phyloP scores from a whole-genome alignment of 495 filamentous ascomycete genomes.

The Neurospora terricola region DNA sequence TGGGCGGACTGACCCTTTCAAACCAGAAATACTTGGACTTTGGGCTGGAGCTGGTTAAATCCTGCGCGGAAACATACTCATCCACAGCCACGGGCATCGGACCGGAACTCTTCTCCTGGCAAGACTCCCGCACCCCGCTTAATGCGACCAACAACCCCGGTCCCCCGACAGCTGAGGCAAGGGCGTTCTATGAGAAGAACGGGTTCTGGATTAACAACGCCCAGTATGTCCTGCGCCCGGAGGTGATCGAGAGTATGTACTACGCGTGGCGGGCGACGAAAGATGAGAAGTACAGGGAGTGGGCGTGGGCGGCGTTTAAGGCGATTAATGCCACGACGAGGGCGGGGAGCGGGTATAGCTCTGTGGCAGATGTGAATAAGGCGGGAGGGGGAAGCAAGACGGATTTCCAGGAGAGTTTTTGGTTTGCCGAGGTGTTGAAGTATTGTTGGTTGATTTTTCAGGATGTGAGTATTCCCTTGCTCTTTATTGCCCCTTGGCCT shows the following conservation, averaged over 20 bases:
- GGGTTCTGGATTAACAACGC: constrained; percentile 66
- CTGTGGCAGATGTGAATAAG: constrained; percentile 56
- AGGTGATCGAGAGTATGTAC: constrained; percentile 82
- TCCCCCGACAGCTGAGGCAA: constrained; percentile 34
- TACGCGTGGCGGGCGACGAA: constrained; percentile 77
- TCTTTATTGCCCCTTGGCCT: not conserved
- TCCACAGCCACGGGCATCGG: constrained; percentile 63
- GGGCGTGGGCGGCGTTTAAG: constrained; percentile 76
- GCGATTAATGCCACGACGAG: constrained; percentile 56
- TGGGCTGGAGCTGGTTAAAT: constrained; percentile 62
- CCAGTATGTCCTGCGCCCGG: constrained; percentile 65
- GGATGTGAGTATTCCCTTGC: constrained; percentile 12
- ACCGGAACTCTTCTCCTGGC: constrained; percentile 70
- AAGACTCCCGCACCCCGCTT: constrained; percentile 30
- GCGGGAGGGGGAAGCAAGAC: constrained; percentile 47
- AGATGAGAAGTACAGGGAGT: constrained; percentile 61
- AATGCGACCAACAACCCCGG: constrained; percentile 28
- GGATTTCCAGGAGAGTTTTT: constrained; percentile 80
- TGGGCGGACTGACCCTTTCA: constrained; percentile 65
- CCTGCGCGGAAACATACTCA: constrained; percentile 67
- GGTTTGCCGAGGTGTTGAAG: constrained; percentile 86
- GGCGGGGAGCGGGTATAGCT: constrained; percentile 57
- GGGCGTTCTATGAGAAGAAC: constrained; percentile 47
- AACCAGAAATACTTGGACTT: constrained; percentile 58
- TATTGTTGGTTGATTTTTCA: constrained; percentile 60